phyloP scores from a whole-genome alignment of 139 green algal species.

The Parachlorella kessleri region DNA sequence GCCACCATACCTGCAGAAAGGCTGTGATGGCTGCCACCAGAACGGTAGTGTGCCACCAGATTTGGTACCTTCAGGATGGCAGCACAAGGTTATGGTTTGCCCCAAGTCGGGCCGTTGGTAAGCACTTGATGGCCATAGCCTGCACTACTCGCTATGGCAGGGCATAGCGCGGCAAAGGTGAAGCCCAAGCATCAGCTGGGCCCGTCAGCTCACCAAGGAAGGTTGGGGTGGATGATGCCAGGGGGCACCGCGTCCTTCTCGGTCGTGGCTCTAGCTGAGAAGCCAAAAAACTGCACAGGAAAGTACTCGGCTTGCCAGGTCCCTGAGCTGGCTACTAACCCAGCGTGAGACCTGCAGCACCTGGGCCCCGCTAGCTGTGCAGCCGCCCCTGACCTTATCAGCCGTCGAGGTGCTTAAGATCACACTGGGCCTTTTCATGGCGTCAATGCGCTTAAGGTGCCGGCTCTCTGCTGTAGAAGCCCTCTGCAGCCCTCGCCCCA shows the following conservation, averaged over 20 bases:
- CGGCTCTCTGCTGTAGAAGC: too few species aligned
- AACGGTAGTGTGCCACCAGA: slow-evolving; percentile 29
- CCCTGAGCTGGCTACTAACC: not conserved
- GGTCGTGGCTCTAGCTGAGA: not conserved
- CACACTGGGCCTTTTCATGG: not conserved
- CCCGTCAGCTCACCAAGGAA: slow-evolving; percentile 4
- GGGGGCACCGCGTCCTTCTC: not conserved
- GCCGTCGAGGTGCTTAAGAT: not conserved
- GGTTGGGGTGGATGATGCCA: slow-evolving; percentile 23
- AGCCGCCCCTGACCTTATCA: not conserved
- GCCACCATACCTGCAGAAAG: too few species aligned
- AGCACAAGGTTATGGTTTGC: not conserved
- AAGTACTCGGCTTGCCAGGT: not conserved
- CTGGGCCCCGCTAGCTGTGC: not conserved
- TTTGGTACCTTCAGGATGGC: not conserved
- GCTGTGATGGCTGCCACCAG: slow-evolving; percentile 26
- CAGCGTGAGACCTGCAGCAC: too few species aligned
- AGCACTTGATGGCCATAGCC: not conserved
- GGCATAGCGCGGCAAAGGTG: not conserved
- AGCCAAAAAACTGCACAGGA: slow-evolving; percentile 5
- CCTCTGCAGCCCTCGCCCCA: too few species aligned
- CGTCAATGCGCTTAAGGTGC: not conserved
- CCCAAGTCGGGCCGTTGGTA: not conserved
- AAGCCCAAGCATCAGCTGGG: not conserved
- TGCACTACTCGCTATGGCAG: not conserved